These are phyloP conservation scores for Helenozyma rhizophorensis DNA, from an alignment of 805 yeast species.

Conservation along the genomic window DNA sequence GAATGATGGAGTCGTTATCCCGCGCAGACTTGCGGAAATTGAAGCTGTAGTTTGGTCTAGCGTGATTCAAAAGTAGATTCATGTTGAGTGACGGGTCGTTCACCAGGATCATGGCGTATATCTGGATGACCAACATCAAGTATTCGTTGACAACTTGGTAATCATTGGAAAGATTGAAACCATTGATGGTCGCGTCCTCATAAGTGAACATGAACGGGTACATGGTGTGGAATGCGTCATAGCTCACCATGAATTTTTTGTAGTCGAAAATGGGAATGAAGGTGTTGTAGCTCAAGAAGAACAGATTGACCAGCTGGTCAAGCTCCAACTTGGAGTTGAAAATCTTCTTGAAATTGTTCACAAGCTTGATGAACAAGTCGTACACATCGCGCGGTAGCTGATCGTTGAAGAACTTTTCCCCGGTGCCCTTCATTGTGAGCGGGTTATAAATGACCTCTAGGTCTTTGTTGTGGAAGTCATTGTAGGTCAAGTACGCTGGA, in stretches of 20 bases:
- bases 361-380: constrained; percentile 39
- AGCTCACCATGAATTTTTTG: constrained; percentile 48
- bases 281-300: constrained; percentile 49
- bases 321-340: constrained; percentile 34
- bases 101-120: constrained; percentile 50
- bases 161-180: constrained; percentile 43
- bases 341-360: constrained; percentile 39
- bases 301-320: constrained; percentile 46
- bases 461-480: constrained; percentile 33
- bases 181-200: constrained; percentile 43
- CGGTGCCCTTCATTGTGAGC: constrained; percentile 22
- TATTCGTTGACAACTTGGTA: constrained; percentile 39
- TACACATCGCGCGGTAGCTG: constrained; percentile 38
- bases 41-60: constrained; percentile 26
- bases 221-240: constrained; percentile 45
- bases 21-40: constrained; percentile 10
- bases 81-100: constrained; percentile 44
- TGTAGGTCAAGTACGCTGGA: constrained; percentile 34
- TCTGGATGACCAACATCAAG: constrained; percentile 42
- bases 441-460: constrained; percentile 39
- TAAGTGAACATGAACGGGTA: constrained; percentile 45
- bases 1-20: constrained; percentile 18
- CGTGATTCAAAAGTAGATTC: constrained; percentile 36
- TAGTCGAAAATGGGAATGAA: constrained; percentile 54
- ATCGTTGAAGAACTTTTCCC: constrained; percentile 5